These are phyloP conservation scores for Mycena indigotica DNA, from an alignment of 768 basidiomycete species.

Conservation along the genomic window DNA sequence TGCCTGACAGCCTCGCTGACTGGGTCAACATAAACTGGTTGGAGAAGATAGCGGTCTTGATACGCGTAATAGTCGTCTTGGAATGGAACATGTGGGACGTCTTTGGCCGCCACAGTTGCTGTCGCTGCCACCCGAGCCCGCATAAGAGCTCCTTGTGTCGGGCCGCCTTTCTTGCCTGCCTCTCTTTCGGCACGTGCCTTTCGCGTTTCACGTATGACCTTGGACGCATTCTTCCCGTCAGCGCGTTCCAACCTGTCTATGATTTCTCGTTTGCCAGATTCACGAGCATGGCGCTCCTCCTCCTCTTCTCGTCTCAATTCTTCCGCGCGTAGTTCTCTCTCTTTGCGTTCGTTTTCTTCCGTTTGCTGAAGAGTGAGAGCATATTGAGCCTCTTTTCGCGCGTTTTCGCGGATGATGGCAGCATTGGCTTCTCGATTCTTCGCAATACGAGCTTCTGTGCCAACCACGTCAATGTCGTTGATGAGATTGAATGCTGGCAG, in stretches of 20 bases:
- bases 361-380: constrained; percentile 71
- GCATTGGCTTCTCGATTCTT: constrained; percentile 82
- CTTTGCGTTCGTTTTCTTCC: constrained; percentile 76
- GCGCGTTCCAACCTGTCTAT: constrained; percentile 77
- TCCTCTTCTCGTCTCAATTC: constrained; percentile 71
- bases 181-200: constrained; percentile 55
- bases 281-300: constrained; percentile 74
- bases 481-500: constrained; percentile 95
- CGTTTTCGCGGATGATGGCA: constrained; percentile 79
- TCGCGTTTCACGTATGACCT: constrained; percentile 69
- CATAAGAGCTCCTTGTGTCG: constrained; percentile 47
- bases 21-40: constrained; percentile 67
- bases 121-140: constrained; percentile 49
- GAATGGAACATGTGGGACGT: constrained; percentile 78
- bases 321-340: constrained; percentile 68
- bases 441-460: constrained; percentile 83
- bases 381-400: constrained; percentile 79
- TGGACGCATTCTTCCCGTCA: constrained; percentile 68
- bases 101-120: constrained; percentile 67
- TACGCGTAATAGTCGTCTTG: constrained; percentile 78
- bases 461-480: constrained; percentile 76
- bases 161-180: constrained; percentile 44
- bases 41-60: constrained; percentile 64
- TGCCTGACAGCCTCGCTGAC: constrained; percentile 75
- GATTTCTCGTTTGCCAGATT: constrained; percentile 70